Evolutionary conservation across 2,329 filamentous ascomycete species (phyloP), one percentile per base, ranked within the genome.

Genomic region (Lizonia empirigonia): DNA sequence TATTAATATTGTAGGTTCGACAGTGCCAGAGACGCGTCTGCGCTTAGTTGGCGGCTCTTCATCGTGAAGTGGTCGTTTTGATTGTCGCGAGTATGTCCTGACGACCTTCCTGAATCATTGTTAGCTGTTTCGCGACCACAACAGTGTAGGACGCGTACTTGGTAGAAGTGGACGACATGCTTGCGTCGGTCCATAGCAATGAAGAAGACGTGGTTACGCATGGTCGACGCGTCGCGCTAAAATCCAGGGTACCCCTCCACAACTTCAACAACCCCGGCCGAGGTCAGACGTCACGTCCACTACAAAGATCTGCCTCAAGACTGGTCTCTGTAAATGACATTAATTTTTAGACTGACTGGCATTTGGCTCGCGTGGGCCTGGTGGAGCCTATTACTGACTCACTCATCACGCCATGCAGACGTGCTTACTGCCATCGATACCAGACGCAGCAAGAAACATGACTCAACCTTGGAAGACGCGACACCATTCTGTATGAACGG

Each of bases 81-180:
- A 60, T 38, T 68, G 64, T 56, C 72, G 71, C 50, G 72, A 69
- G 56, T 74, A 74, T 6, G 72, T 74, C 40, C 59, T 63, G 20
- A 69, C 54, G 13, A 61, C 45, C 47, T 69, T 72, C 34, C 71
- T 73, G 34, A 0, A 4, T 2, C 1, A 20, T 5, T 16, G 19
- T 71, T 60, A 71, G 58, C 37, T 44, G 9, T 16, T 22, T 4
- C 16, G 41, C 7, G 10, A 27, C n/a, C 8, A 4, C n/a, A n/a
- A 2, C 19, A 27, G 18, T 5, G 1, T 3, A 18, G 5, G 9
- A 26, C 7, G 59, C 64, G n/a, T 42, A 72, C 70, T 62, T 70
- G 26, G 52, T 49, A 33, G 39, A 44, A 24, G 60, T 37, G 12
- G 62, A 59, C 19, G 65, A 55, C 68, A 71, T 71, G 22, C 30